Evolutionary conservation across 2,329 filamentous ascomycete genomes (phyloP).

Genomic region (Cladosporium sphaerospermum): DNA sequence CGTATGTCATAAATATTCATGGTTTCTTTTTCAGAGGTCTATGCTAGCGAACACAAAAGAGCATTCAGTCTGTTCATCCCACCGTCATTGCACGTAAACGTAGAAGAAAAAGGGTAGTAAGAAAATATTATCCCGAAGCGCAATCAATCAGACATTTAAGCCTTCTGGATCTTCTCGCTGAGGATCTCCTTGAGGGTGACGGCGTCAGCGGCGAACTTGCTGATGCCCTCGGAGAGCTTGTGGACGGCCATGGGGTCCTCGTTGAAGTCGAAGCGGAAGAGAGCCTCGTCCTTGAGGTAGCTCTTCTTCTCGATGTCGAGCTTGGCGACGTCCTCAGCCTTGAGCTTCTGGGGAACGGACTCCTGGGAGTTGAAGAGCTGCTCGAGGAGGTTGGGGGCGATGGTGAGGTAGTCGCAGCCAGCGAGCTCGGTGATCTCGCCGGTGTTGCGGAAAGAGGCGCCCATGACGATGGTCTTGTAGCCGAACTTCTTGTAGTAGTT

Average conservation of each 20-base stretch:
- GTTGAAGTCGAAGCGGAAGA: constrained; percentile 99
- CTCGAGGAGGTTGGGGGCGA: constrained; percentile 91
- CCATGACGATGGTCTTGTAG: constrained; percentile 99
- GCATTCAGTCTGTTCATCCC: constrained; percentile 7
- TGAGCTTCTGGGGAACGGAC: constrained; percentile 86
- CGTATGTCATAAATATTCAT: not conserved
- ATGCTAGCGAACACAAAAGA: not conserved
- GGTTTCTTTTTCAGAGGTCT: not conserved
- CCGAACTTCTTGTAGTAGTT: constrained; percentile 99
- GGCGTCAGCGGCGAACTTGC: constrained; percentile 96
- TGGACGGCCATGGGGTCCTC: constrained; percentile 99
- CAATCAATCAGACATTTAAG: constrained; percentile 5
- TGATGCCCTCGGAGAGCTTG: constrained; percentile 99
- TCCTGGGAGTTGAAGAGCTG: constrained; percentile 80
- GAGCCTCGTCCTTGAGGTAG: constrained; percentile 83
- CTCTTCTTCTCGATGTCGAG: constrained; percentile 80
- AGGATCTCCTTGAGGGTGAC: constrained; percentile 89
- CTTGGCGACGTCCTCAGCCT: constrained; percentile 56
- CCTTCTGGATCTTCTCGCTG: constrained; percentile 65
- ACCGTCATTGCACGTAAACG: constrained; percentile 8
- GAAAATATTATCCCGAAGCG: not conserved
- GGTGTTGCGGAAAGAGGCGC: constrained; percentile 91
- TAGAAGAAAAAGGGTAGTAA: not conserved
- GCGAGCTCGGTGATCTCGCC: constrained; percentile 98
- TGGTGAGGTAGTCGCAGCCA: constrained; percentile 98